Evolutionary conservation across 2,329 filamentous ascomycete species (phyloP), one percentile per base, ranked within the genome.

Genomic region (Pyricularia grisea): DNA sequence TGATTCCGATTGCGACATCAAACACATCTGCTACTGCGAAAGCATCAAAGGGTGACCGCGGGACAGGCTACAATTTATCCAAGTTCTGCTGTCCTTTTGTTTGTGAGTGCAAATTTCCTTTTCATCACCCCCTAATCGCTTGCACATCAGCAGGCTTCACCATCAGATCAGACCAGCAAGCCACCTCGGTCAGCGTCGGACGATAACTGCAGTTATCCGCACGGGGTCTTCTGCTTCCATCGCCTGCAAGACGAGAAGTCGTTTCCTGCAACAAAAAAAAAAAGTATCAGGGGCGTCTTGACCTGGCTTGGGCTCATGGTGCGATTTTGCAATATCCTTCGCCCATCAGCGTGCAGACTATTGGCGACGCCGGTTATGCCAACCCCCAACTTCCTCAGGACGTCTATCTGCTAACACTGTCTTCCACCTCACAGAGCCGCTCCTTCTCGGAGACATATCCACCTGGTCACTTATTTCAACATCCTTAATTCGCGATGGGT

Each of bases 401-500:
- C 10, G 25, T 64, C 60, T 55, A 69, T 25, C 67, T 65, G 69
- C 77, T 78, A 72, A 79, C 73, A 65, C 69, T 69, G 69, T 67
- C 70, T 65, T 66, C 20, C 64, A 27, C 71, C 68, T 67, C 68
- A 64, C 69, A 77, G 74, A 75, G 68, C 67, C 72, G 73, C 72
- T 70, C 72, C 72, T 75, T 76, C 71, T 70, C 73, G 58, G 68
- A 65, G 66, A 73, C 71, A 28, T 70, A 71, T 69, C 75, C 74
- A 28, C 31, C 20, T 71, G 74, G 74, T 72, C 75, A 69, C 68
- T 68, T 69, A 60, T 66, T 67, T 50, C 33, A 69, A 65, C 69
- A 60, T 27, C 42, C 65, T 65, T 63, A 36, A 64, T 76, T 79
- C 77, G 76, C 75, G 79, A 83, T 83, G 81, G 81, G 81, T 83